These are phyloP conservation scores for Candida yuanshanica DNA, from an alignment of 805 yeast species.

Conservation along the genomic window DNA sequence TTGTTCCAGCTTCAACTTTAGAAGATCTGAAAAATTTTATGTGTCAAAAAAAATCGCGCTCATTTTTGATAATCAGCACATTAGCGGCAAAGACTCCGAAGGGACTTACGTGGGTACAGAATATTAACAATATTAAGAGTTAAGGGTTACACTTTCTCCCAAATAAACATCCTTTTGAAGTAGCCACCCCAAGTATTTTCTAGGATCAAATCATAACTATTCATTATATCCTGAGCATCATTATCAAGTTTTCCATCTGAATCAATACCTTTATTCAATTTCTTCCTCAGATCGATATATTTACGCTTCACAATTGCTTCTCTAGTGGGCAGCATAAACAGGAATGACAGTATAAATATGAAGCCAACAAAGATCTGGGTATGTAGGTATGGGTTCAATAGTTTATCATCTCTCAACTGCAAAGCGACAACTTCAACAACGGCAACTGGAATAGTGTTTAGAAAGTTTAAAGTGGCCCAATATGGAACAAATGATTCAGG, in stretches of 20 bases:
- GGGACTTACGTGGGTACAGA: no score
- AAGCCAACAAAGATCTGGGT: constrained; percentile 57
- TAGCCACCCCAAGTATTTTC: constrained; percentile 2
- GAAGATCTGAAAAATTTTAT: not conserved
- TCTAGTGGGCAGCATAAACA: constrained; percentile 40
- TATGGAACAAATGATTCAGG: constrained; percentile 30
- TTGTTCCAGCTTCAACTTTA: no score
- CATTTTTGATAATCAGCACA: no score
- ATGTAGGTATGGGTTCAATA: constrained; percentile 42
- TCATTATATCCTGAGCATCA: not conserved
- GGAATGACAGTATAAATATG: constrained; percentile 35
- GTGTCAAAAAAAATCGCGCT: constrained; percentile 1
- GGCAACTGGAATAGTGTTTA: constrained; percentile 31
- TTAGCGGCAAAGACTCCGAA: no score
- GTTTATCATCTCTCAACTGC: constrained; percentile 29
- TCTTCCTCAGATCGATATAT: constrained; percentile 19
- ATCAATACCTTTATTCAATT: not conserved
- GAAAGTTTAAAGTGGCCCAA: constrained; percentile 6
- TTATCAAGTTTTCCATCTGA: not conserved
- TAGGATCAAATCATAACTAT: constrained; percentile 8
- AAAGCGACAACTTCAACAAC: constrained; percentile 55
- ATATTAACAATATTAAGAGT: no score
- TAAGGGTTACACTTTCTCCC: constrained; percentile 16
- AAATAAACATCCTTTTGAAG: constrained; percentile 11
- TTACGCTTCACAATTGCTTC: constrained; percentile 41